These are phyloP conservation scores for Botrytis fragariae DNA, from an alignment of 2,329 filamentous ascomycete genomes.

Conservation along the genomic window DNA sequence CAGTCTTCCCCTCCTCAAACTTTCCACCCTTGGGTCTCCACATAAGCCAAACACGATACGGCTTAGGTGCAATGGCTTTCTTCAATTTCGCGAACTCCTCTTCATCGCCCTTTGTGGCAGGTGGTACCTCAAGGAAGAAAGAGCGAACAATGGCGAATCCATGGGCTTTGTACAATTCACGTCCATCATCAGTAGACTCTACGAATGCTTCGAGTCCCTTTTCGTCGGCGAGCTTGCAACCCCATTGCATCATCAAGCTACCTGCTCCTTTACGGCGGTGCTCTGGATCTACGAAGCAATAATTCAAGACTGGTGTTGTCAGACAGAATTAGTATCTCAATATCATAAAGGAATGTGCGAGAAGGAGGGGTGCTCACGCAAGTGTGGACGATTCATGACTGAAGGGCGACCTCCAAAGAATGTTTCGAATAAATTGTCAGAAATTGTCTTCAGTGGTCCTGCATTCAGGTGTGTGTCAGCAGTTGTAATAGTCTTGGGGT, in stretches of 20 bases:
- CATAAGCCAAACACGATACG: constrained; percentile 15
- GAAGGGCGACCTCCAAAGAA: constrained; percentile 1
- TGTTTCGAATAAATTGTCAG: neutral
- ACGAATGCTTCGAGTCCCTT: constrained; percentile 12
- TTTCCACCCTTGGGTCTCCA: constrained; percentile 10
- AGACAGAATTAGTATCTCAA: neutral
- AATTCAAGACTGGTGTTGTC: neutral
- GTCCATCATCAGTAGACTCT: constrained; percentile 5
- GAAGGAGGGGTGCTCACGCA: neutral
- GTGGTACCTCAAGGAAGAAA: constrained; percentile 3
- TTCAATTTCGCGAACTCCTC: neutral
- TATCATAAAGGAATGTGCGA: neutral
- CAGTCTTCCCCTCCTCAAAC: constrained; percentile 6
- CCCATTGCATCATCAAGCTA: constrained; percentile 11
- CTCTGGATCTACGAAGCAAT: constrained; percentile 7
- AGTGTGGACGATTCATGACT: constrained; percentile 13
- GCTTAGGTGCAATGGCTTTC: neutral
- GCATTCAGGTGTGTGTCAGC: neutral
- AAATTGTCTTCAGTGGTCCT: neutral
- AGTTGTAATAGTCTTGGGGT: neutral
- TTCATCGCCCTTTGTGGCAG: neutral
- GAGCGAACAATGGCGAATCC: constrained; percentile 3
- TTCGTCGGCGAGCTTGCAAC: constrained; percentile 9
- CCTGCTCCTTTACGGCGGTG: constrained; percentile 7
- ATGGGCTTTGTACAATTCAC: constrained; percentile 5